Base-by-base conservation (phyloP, 305 asterid genomes). In the Coffea humblotiana region DNA sequence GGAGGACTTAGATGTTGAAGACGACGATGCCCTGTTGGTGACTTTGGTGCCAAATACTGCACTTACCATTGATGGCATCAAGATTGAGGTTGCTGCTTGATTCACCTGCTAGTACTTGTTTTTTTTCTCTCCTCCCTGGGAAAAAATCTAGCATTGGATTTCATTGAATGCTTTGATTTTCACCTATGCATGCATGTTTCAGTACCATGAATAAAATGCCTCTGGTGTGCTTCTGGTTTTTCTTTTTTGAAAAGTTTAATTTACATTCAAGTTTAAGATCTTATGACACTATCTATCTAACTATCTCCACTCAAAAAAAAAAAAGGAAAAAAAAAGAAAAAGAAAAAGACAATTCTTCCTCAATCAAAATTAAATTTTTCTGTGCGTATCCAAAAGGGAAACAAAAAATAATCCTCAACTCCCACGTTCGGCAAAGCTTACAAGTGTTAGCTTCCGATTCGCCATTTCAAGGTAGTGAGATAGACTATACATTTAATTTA, bases 1-100 rank as follows among this genome's bases (percentile, higher is more conserved):
- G 84, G 96, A 91, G 48, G 94, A 90, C 35, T 76, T 91, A 60
- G 96, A 88, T 16, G 87, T 86, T 3, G 94, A 89, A 3, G 94
- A 86, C 7, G 94, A 91, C 43, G 92, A 88, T 0, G 66, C 84
- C 79, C 83, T 90, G 77, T 14, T 90, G 91, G 96, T 91, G 83
- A 90, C 92, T 40, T 83, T 91, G 92, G 90, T 89, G 13, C 96
- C 96, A 12, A 85, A 80, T 60, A 88, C 90, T 16, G 87, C 79
- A 43, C 61, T 82, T 11, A 83, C 82, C 5, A 54, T 91, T 68
- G 80, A 58, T 16, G 87, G 84, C 43, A 47, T 89, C 72, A 91
- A 89, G 92, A 90, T 91, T 76, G 91, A 77, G 0, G 3, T 2
- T 65, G 29, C 70, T 29, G 65, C 77, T 72, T 72, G 77, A 72